Evolutionary conservation across 352 stramenopile genomes (phyloP), one percentile per base, ranked within the genome.

Genomic region (Globisporangium takayamanum): DNA sequence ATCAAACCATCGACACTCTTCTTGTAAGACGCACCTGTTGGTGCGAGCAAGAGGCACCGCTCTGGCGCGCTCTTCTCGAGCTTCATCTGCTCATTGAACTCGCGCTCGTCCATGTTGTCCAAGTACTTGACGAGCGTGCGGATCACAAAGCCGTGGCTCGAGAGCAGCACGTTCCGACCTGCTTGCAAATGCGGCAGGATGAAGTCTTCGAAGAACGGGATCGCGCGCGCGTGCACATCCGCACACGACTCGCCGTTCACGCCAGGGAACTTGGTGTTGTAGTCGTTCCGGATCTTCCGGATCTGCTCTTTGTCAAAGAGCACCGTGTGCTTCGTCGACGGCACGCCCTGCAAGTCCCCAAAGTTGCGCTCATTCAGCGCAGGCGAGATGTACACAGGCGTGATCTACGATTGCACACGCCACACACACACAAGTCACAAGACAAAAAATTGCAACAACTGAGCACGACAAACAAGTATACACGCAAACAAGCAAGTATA

Each of bases 341-440:
- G 84, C 8, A 93, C 84, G 46, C 81, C 81, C 64, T 90, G 84
- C 3, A 93, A 57, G 54, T 90, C 81, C 1, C 84, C 84, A 69
- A 93, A 93, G 70, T 93, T 91, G 50, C 84, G 75, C 59, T 93
- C 84, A 48, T 93, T 93, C 14, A 93, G 67, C 25, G 80, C 80
- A 5, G 80, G 76, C 2, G 84, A 86, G 20, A 93, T 78, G 63
- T 91, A 93, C 55, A 93, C 81, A 0, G 84, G 84, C 36, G 83
- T 76, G 55, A 91, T 81, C 81, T 91, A 55, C 26, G 49, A 16
- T n/a, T 37, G 2, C 26, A 8, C n/a, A n/a, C 22, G 22, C 22
- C 22, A 22, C 26, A 8, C n/a, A n/a, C 26, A 8, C n/a, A n/a
- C 2, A n/a, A 25, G 25, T 33, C 25, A 22, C 26, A 53, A 15